phyloP scores from a whole-genome alignment of 169 alveolate genomes.

The Eimeria necatrix region DNA sequence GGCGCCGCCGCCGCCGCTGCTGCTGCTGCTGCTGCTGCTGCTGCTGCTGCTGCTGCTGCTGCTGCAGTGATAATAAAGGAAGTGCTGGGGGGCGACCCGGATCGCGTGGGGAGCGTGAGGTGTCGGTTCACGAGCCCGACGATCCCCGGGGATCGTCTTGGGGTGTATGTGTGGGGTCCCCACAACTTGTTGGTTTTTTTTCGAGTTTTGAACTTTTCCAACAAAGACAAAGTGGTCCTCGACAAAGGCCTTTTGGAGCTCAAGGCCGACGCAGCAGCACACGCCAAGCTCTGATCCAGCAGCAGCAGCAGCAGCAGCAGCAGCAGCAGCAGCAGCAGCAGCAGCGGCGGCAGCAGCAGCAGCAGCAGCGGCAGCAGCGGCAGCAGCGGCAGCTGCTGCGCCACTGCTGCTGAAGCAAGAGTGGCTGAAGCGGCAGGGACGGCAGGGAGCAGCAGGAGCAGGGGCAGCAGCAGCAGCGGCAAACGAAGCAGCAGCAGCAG shows the following conservation, averaged over 20 bases:
- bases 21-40: neutral
- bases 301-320: no score
- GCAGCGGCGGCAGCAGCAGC: neutral
- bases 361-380: neutral
- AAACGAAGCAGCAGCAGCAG: no score
- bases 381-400: slow-evolving; percentile 17
- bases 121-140: slow-evolving; percentile 82
- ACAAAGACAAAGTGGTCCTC: slow-evolving; percentile 10
- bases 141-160: slow-evolving; percentile 91
- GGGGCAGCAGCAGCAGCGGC: no score
- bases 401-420: neutral
- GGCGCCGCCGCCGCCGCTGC: neutral
- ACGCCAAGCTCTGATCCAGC: neutral
- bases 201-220: slow-evolving; percentile 29
- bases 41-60: neutral
- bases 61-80: slow-evolving; percentile 33
- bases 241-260: slow-evolving; percentile 46
- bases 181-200: slow-evolving; percentile 65
- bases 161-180: slow-evolving; percentile 88
- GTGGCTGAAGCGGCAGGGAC: no score
- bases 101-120: neutral
- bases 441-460: no score
- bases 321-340: slow-evolving; percentile 1
- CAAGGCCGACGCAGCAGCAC: neutral
- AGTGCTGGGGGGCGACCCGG: slow-evolving; percentile 33